Base-by-base conservation (phyloP, 164 flowering plant species). In the Berberis thunbergii region DNA sequence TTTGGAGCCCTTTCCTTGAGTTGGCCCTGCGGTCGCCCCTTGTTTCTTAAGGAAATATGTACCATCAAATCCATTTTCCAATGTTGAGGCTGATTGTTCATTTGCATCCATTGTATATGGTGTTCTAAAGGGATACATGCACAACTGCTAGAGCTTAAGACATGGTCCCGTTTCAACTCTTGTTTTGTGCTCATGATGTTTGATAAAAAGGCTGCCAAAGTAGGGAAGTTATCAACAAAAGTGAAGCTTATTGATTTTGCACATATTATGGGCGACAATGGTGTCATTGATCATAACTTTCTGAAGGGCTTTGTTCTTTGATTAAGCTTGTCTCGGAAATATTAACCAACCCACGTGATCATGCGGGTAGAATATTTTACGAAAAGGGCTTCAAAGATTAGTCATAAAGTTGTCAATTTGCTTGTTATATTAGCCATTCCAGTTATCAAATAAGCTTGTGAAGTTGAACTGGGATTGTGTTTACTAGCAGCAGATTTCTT, bases 1-100 rank as follows among this genome's bases (percentile, higher is more conserved):
- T 48, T 48, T 48, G 3, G 50, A 48, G 10, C 2, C 50, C 50
- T 48, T 26, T 26, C 26, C 26, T 26, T 26, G 26, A 26, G 26
- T 26, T 26, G 41, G 89, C 78, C 45, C 85, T 81, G 13, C 72
- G 74, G 66, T 41, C 72, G 54, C 74, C 71, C 65, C 73, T 91
- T 50, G 26, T 26, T 0, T 26, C 26, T 26, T 26, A 26, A 82
- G 74, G 75, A 87, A 80, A 68, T 91, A 81, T 74, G 96, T 86
- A 54, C 89, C 98, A 44, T 81, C 92, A 6, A 76, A 83, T 52
- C 11, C 71, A 2, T 2, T 48, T 1, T 2, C 50, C 10, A 11
- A 48, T 4, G 50, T 4, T 6, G 4, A 48, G 10, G 9, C 50
- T 7, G 50, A 91, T 70, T 81, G 50, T 48, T 48, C 50, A 2